Percentiles rank a stretch among this genome's conserved stretches.
Evolutionary conservation across 2,329 filamentous ascomycete species (phyloP).

Genomic region (Fusarium virguliforme): DNA sequence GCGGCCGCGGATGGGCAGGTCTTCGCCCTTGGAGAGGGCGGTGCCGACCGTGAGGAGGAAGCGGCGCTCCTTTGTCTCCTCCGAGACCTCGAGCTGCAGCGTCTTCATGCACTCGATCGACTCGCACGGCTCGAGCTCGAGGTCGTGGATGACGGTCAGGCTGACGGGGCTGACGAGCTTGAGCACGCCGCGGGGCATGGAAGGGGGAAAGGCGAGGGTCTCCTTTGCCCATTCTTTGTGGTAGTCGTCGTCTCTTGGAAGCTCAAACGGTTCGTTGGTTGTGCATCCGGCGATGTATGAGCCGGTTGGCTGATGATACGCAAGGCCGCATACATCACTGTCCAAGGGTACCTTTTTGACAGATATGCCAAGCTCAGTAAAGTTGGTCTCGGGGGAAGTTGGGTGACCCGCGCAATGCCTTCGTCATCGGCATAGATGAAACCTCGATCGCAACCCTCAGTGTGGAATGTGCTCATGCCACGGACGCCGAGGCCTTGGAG

Average conservation of each 20-base stretch:
- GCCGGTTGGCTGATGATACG: slow-evolving; percentile 82
- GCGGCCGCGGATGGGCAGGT: slow-evolving; percentile 86
- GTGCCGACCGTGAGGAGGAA: slow-evolving; percentile 90
- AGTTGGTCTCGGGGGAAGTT: slow-evolving; percentile 78
- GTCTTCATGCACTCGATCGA: slow-evolving; percentile 86
- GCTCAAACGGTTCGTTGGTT: slow-evolving; percentile 78
- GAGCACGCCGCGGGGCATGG: slow-evolving; percentile 79
- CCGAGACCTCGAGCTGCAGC: slow-evolving; percentile 89
- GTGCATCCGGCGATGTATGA: slow-evolving; percentile 85
- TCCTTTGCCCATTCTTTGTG: slow-evolving; percentile 87
- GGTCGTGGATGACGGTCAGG: slow-evolving; percentile 84
- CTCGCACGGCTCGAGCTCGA: slow-evolving; percentile 82
- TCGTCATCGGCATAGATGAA: slow-evolving; percentile 86
- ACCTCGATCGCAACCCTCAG: slow-evolving; percentile 81
- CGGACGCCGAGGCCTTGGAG: slow-evolving; percentile 79
- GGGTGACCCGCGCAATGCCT: slow-evolving; percentile 81
- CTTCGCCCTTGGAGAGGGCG: slow-evolving; percentile 88
- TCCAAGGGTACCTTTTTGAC: slow-evolving; percentile 80
- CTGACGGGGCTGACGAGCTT: slow-evolving; percentile 85
- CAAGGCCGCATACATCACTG: slow-evolving; percentile 79
- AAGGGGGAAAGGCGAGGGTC: slow-evolving; percentile 75
- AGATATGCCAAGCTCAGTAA: slow-evolving; percentile 83
- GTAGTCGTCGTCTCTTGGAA: slow-evolving; percentile 89
- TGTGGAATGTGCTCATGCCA: slow-evolving; percentile 83
- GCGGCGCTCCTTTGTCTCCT: slow-evolving; percentile 88